phyloP scores from a whole-genome alignment of 768 basidiomycete species.

The Rhodotorula sphaerocarpa region DNA sequence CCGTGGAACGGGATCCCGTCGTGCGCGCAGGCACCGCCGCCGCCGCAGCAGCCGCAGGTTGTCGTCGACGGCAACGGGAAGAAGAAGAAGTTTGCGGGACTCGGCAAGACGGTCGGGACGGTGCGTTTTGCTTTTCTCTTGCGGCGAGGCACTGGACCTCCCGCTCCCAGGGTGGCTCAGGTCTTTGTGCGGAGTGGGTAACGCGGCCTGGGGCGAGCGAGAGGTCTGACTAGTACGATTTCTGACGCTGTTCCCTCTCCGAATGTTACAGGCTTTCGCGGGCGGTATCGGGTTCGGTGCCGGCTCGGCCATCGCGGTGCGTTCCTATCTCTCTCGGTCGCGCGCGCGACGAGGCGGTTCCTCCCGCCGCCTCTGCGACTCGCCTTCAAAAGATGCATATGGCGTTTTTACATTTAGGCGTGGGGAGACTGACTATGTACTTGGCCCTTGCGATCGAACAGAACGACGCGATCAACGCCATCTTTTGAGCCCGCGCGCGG shows the following conservation, averaged over 20 bases:
- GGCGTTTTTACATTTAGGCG: not conserved
- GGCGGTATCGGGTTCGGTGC: slow-evolving; percentile 72
- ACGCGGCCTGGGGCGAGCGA: too few species aligned
- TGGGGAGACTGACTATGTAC: too few species aligned
- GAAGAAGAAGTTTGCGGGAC: slow-evolving; percentile 52
- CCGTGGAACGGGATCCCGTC: not conserved
- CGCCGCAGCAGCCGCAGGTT: not conserved
- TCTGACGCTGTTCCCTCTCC: too few species aligned
- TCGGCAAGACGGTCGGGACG: slow-evolving; percentile 55
- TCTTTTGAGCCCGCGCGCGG: slow-evolving; percentile 12
- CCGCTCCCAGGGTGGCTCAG: not conserved
- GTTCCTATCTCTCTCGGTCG: not conserved
- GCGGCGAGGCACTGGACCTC: too few species aligned
- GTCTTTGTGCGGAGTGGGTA: not conserved
- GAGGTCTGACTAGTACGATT: too few species aligned
- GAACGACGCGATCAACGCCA: slow-evolving; percentile 24
- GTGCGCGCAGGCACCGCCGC: not conserved
- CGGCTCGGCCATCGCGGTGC: slow-evolving; percentile 45
- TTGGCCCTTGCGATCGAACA: not conserved
- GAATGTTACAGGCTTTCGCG: slow-evolving; percentile 43
- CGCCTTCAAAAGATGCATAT: not conserved
- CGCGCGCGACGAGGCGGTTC: not conserved
- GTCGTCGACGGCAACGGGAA: not conserved
- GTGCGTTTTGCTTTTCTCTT: not conserved
- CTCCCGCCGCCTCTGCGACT: not conserved